Conservation (phyloP, 805 yeast genomes). For the Maudiozyma bulderi region DNA sequence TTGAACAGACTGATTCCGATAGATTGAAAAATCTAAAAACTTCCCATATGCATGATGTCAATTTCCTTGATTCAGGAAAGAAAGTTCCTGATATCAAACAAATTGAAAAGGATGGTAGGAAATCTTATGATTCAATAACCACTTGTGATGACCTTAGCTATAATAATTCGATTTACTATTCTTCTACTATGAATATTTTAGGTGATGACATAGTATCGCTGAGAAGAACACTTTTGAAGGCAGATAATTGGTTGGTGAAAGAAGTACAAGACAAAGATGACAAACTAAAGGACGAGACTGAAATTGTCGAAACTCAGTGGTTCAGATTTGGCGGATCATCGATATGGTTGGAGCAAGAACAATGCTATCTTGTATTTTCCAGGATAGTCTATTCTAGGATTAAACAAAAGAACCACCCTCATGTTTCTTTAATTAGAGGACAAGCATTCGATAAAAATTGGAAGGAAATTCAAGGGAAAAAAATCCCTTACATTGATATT, state of each 20-base stretch:
- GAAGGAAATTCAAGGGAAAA: slow-evolving; percentile 25
- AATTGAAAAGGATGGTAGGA: slow-evolving; percentile 27
- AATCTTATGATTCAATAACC: too few species aligned
- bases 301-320: slow-evolving; percentile 28
- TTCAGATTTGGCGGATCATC: slow-evolving; percentile 32
- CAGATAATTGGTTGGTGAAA: neutral
- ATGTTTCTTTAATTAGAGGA: slow-evolving; percentile 32
- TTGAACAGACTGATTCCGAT: neutral
- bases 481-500: slow-evolving; percentile 26
- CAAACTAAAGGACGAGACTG: neutral
- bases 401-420: neutral
- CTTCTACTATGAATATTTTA: slow-evolving; percentile 28
- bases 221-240: neutral
- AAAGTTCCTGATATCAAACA: slow-evolving; percentile 5
- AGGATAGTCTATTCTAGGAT: neutral
- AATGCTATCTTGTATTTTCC: slow-evolving; percentile 37
- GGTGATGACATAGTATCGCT: neutral
- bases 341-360: slow-evolving; percentile 43
- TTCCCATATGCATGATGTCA: neutral
- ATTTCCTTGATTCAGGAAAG: neutral
- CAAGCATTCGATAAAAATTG: slow-evolving; percentile 38
- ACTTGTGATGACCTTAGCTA: too few species aligned
- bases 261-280: neutral
- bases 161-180: slow-evolving; percentile 9
- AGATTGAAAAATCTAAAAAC: neutral